A percentile compares a stretch with the other conserved stretches of the same genome.
Evolutionary conservation across 2,329 filamentous ascomycete genomes (phyloP).

Genomic region (Paecilomyces variotii): DNA sequence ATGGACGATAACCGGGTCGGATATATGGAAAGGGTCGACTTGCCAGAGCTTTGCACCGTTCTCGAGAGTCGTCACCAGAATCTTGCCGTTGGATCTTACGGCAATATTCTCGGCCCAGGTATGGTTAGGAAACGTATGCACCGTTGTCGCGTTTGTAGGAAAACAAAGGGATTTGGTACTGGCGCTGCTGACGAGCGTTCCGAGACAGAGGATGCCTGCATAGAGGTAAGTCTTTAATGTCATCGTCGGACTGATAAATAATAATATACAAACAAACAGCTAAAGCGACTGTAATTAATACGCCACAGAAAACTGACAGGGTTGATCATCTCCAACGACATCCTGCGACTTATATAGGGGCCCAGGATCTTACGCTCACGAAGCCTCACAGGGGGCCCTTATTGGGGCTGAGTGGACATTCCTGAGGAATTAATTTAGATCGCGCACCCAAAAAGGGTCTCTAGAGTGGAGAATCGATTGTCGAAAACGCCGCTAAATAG

Average conservation of each 20-base stretch:
- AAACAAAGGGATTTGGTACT: background rate
- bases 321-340: background rate
- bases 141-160: background rate
- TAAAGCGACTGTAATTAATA: background rate
- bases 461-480: background rate
- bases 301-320: background rate
- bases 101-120: conserved; percentile 8
- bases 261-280: background rate
- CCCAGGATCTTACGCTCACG: background rate
- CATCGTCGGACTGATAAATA: background rate
- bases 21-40: conserved; percentile 4
- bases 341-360: background rate
- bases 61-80: conserved; percentile 12
- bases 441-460: no score
- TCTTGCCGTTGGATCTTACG: conserved; percentile 8
- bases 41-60: conserved; percentile 7
- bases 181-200: background rate
- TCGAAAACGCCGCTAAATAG: background rate
- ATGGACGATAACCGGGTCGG: conserved; percentile 7
- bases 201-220: background rate
- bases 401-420: background rate
- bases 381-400: background rate
- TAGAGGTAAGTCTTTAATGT: background rate
- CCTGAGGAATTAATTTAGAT: no score
- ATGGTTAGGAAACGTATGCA: background rate